A percentile compares a stretch with the other conserved stretches of the same genome.
phyloP scores from a whole-genome alignment of 1,284 basidiomycete genomes.

The Abortiporus biennis region DNA sequence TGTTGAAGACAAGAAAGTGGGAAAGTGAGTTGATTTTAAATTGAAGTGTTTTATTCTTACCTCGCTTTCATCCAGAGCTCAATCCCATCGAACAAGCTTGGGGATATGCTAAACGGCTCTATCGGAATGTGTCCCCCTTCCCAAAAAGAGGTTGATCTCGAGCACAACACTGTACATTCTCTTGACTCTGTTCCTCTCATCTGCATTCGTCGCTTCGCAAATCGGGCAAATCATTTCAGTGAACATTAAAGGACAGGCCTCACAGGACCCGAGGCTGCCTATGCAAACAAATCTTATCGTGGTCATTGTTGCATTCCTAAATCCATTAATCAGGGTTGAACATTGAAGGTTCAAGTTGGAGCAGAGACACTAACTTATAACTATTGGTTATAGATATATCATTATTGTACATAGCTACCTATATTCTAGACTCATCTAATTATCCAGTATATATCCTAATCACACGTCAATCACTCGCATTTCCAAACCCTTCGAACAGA shows the following conservation, averaged over 20 bases:
- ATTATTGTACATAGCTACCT: too few species aligned
- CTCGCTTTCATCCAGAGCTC: conserved; percentile 19
- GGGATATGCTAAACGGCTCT: conserved; percentile 14
- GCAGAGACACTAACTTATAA: too few species aligned
- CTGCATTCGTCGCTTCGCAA: conserved; percentile 1
- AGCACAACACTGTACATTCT: conserved; percentile 8
- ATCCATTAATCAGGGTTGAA: too few species aligned
- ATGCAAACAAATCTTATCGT: conserved; percentile 17
- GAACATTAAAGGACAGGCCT: conserved; percentile 17
- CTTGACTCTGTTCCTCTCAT: conserved; percentile 7
- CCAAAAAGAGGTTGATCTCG: conserved; percentile 2
- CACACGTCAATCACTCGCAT: too few species aligned
- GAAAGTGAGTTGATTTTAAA: too few species aligned
- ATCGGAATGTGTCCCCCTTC: conserved; percentile 10
- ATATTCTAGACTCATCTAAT: too few species aligned
- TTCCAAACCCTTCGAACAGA: too few species aligned
- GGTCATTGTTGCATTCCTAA: conserved; percentile 11
- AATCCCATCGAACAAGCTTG: conserved; percentile 19
- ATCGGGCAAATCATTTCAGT: conserved; percentile 11
- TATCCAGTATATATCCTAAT: too few species aligned
- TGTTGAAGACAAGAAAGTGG: too few species aligned
- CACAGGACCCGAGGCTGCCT: conserved; percentile 15
- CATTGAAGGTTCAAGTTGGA: too few species aligned
- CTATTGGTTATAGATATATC: too few species aligned
- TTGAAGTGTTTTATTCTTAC: conserved; percentile 9